Evolutionary conservation across 1,284 basidiomycete species (phyloP), one percentile per base, ranked within the genome.

Genomic region (Apiotrichum porosum): DNA sequence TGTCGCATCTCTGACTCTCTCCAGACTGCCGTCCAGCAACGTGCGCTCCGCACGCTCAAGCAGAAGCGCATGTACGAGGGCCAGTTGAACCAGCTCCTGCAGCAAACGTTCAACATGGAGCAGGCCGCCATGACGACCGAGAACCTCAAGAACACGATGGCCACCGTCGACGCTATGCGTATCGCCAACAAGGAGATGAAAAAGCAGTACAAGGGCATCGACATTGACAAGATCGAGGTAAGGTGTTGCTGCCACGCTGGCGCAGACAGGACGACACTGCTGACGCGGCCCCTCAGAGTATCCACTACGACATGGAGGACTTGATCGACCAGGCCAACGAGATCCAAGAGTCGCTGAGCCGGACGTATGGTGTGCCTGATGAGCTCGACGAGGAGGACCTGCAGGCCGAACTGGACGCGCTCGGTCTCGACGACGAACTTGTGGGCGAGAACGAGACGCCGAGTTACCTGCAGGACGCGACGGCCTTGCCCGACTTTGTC

Each of bases 51-150:
- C 43, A 90, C 90, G 3, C 79, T 99, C 41, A 92, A 92, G 75
- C 95, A 98, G 76, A 97, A 92, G 77, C 82, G 84, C 68, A 84
- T 97, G 85, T 76, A 99, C 76, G 95, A 99, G 71, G 77, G 78
- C 14, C 95, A 99, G 72, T 80, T 97, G 31, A 80, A 82, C 9
- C 91, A 97, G 71, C 79, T 99, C 13, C 80, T 87, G 40, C 95
- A 98, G 70, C 95, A 98, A 73, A 85, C 88, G 19, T 98, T 91
- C 78, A 98, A 99, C 75, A 98, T 98, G 90, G 94, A 98, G 76
- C 93, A 90, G 55, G 88, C 94, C 21, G 83, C 87, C 10, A 84
- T 98, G 72, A 86, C 91, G 15, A 97, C 94, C 4, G 95, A 98
- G 75, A 98, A 98, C 73, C 75, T 98, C 60, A 83, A 91, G 55